Base-by-base conservation (phyloP, 768 basidiomycete species). In the Rickenella mellea region DNA sequence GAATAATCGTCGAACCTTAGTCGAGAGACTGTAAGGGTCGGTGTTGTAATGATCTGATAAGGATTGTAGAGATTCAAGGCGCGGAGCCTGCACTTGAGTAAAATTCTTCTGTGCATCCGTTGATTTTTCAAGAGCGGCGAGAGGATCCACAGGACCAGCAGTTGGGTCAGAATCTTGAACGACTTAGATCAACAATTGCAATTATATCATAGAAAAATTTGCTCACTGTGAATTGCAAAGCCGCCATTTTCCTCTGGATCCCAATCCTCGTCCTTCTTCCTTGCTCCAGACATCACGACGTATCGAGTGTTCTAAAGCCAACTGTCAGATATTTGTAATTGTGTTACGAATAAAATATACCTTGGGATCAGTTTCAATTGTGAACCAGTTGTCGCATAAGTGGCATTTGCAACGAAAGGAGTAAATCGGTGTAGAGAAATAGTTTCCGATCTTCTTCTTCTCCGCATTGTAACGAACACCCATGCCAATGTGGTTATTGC, bases 391-490 rank as follows among this genome's bases (percentile, higher is more conserved):
- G 49, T 80, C 78, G 56, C 96, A 98, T 1, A 97, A 65, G 60
- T 97, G 93, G 55, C 94, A 99, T 73, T 99, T 99, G 64, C 96
- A 98, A 35, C 92, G 75, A 60, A 99, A 99, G 5, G 83, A 86
- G 57, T 69, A 98, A 42, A 99, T 97, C 8, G 92, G 87, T 0
- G 93, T 97, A 5, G 89, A 88, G 57, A 84, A 91, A 63, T 99
- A 99, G 44, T 76, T 79, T 11, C 96, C 96, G 26, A 97, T 76
- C 62, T 94, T 97, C 68, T 85, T 85, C 76, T 99, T 99, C 63
- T 98, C 93, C 0, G 96, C 96, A 51, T 99, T 99, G 69, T 97
- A 99, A n/a, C 96, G 86, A 2, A 99, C 96, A 19, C 96, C 96
- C 78, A 96, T 96, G 9, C 96, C 96, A 39, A 99, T 89, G 65